Percentiles rank a stretch among this genome's conserved stretches.
Evolutionary conservation across 352 stramenopile species (phyloP).

Genomic region (Globisporangium recalcitrans): DNA sequence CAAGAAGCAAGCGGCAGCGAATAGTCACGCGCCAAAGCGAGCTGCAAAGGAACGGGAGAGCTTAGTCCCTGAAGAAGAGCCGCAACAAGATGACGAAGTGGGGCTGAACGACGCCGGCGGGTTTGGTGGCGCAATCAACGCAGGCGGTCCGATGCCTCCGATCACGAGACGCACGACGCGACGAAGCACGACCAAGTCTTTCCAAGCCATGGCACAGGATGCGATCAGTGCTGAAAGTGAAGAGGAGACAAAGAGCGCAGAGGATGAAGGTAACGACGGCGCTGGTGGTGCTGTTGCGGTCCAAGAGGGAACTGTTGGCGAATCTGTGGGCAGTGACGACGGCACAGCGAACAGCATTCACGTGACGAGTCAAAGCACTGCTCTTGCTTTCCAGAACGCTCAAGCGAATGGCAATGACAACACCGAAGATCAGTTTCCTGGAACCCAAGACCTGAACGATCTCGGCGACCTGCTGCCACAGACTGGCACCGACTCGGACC

Average conservation of each 20-base stretch:
- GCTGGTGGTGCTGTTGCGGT: not conserved
- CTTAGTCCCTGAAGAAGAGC: conserved; percentile 8
- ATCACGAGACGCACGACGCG: conserved; percentile 23
- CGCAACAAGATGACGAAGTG: conserved; percentile 15
- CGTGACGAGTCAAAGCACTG: not conserved
- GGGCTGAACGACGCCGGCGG: conserved; percentile 16
- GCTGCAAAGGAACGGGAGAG: conserved; percentile 18
- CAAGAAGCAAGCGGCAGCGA: conserved; percentile 32
- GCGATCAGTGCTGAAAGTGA: conserved; percentile 22
- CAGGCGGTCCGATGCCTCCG: conserved; percentile 7
- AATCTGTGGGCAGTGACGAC: not conserved
- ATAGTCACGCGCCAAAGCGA: conserved; percentile 21
- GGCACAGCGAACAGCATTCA: not conserved
- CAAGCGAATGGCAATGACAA: not conserved
- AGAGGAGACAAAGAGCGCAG: conserved; percentile 20
- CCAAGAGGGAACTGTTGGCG: not conserved
- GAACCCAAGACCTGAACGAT: conserved; percentile 10
- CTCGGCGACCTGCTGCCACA: conserved; percentile 11
- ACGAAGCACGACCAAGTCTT: conserved; percentile 28
- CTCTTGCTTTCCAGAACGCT: not conserved
- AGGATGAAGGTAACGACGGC: not conserved
- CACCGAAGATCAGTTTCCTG: not conserved
- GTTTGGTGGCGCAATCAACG: not conserved
- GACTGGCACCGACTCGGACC: not conserved
- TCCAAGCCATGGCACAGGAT: conserved; percentile 18